Percentiles rank a stretch among this genome's conserved stretches.
phyloP scores from a whole-genome alignment of 1,139 yeast genomes.

The Entelexis paramagnoliae region DNA sequence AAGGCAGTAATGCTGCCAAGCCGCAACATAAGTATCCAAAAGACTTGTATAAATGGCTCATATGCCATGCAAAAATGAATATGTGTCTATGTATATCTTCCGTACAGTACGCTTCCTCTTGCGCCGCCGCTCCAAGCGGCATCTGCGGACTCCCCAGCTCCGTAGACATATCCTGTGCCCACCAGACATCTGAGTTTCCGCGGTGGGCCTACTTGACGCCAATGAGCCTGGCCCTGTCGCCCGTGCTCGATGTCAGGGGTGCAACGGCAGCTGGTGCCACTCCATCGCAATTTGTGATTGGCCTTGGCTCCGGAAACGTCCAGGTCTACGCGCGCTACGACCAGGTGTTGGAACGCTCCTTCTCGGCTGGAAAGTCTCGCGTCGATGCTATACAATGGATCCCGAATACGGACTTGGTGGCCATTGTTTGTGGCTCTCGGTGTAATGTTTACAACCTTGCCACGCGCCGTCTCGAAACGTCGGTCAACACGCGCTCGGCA shows the following conservation, averaged over 20 bases:
- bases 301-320: conserved; percentile 10
- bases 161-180: neutral
- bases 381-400: conserved; percentile 10
- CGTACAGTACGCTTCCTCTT: too few relatives aligned
- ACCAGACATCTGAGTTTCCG: neutral
- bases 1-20: too few relatives aligned
- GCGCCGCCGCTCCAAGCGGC: too few relatives aligned
- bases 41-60: too few relatives aligned
- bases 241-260: neutral
- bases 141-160: too few relatives aligned
- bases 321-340: conserved; percentile 15
- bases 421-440: conserved; percentile 9
- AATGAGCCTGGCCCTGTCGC: conserved; percentile 15
- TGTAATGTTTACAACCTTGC: conserved; percentile 17
- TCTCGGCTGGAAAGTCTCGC: conserved; percentile 7
- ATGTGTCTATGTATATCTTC: too few relatives aligned
- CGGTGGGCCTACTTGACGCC: neutral
- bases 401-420: conserved; percentile 14
- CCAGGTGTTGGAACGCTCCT: conserved; percentile 18
- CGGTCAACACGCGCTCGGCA: conserved; percentile 15
- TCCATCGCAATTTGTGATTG: conserved; percentile 7
- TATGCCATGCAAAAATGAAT: too few relatives aligned
- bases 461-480: conserved; percentile 11
- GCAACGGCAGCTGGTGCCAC: conserved; percentile 2
- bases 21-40: too few relatives aligned